A percentile compares a stretch with the other conserved stretches of the same genome.
phyloP scores from a whole-genome alignment of 805 yeast genomes.

The Wickerhamomyces bovis region DNA sequence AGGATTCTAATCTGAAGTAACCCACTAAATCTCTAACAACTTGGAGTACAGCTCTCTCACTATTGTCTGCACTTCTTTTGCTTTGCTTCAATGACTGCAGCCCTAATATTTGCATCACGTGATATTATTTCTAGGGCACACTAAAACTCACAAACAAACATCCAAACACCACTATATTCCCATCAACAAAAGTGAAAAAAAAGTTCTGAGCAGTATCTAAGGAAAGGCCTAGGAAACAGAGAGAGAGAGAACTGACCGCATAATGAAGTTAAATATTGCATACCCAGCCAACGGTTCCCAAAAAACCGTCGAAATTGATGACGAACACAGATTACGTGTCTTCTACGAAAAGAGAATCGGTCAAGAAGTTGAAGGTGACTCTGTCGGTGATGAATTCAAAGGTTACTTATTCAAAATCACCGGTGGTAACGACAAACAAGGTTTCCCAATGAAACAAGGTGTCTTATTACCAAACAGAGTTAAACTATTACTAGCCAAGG shows the following conservation, averaged over 20 bases:
- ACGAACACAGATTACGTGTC: slow-evolving; percentile 96
- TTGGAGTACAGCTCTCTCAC: too few relatives aligned
- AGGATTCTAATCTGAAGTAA: too few relatives aligned
- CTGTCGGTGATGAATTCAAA: slow-evolving; percentile 96
- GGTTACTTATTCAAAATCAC: slow-evolving; percentile 98
- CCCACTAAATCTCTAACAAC: too few relatives aligned
- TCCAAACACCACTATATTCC: slow-evolving; percentile 1
- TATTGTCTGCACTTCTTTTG: neutral
- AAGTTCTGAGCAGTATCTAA: neutral
- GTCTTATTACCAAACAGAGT: slow-evolving; percentile 99
- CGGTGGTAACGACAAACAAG: slow-evolving; percentile 99
- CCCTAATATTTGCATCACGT: slow-evolving; percentile 1
- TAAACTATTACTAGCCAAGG: slow-evolving; percentile 87
- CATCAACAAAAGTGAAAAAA: slow-evolving; percentile 4
- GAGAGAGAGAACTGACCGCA: neutral
- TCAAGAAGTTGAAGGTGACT: slow-evolving; percentile 98
- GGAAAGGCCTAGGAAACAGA: neutral
- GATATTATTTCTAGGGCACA: neutral
- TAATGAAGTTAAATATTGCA: slow-evolving; percentile 76
- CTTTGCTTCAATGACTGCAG: neutral
- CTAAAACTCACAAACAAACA: neutral
- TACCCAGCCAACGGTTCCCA: slow-evolving; percentile 99
- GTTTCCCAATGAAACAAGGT: slow-evolving; percentile 99
- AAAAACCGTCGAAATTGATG: slow-evolving; percentile 96
- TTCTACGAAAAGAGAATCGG: slow-evolving; percentile 99